Evolutionary conservation across 352 stramenopile genomes (phyloP), one percentile per base, ranked within the genome.

Genomic region (Globisporangium okanoganense): DNA sequence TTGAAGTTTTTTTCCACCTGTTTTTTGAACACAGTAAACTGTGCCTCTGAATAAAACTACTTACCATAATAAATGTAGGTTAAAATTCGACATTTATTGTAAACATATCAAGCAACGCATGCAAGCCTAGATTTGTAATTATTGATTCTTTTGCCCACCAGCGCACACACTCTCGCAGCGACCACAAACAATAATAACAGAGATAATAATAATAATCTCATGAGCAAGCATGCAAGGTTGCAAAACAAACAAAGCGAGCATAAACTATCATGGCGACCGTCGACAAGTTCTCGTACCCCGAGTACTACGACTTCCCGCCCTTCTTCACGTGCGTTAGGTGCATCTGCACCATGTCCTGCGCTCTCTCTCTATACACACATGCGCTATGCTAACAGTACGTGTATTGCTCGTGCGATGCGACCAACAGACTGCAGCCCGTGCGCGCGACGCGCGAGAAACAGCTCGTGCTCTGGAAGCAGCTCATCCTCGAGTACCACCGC

Each of bases 221-320:
- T n/a, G 36, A 41, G 3, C 36, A 41, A 36, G 31, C 31, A 36
- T 13, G 31, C 31, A 10, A 36, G 31, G 0, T n/a, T n/a, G n/a
- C n/a, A n/a, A n/a, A n/a, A 33, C 29, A 33, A 33, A 6, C 29
- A 33, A 33, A 33, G 29, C 29, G 29, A 33, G 29, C 29, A 33
- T 6, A 33, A 33, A 6, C 29, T 6, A 33, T 6, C 9, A 67
- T 67, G 44, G 51, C 58, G 72, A 61, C 64, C 9, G 73, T 82
- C 54, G 79, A 92, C 66, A 85, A 87, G 58, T 94, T 92, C 68
- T 73, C 76, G 55, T 94, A 92, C 69, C 85, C 85, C 4, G 85
- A 94, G 64, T 92, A 92, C 69, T 92, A 92, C 74, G 75, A 92
- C 66, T 94, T 94, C 57, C 85, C 85, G 29, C 85, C 85, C 18